A percentile compares a stretch with the other conserved stretches of the same genome.
phyloP scores from a whole-genome alignment of 23 red algal genomes.

The Gracilaria vermiculophylla region DNA sequence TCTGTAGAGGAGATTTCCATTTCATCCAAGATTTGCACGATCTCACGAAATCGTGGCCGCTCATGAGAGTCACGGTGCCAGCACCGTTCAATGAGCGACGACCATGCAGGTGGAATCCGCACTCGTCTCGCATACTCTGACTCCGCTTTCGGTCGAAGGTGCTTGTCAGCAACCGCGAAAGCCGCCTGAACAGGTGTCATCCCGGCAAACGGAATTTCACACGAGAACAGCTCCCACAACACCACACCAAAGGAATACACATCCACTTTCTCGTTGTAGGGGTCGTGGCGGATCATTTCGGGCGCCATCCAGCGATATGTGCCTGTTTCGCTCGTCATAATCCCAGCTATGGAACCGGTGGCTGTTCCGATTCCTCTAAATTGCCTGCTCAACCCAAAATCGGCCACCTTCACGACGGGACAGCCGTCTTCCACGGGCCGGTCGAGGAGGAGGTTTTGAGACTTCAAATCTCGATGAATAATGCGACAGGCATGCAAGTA shows the following conservation, averaged over 20 bases:
- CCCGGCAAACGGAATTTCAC: constrained; percentile 86
- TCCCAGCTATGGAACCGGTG: constrained; percentile 57
- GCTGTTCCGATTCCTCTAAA: constrained; percentile 68
- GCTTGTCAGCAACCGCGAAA: constrained; percentile 98
- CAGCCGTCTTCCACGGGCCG: constrained; percentile 77
- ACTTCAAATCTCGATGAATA: constrained; percentile 96
- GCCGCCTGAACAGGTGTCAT: constrained; percentile 95
- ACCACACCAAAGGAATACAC: constrained; percentile 89
- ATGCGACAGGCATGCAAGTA: constrained; percentile 85
- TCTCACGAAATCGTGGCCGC: constrained; percentile 66
- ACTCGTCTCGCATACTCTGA: constrained; percentile 51
- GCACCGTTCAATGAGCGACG: constrained; percentile 67
- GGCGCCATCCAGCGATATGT: constrained; percentile 98
- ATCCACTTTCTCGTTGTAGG: constrained; percentile 96
- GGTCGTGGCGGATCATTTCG: constrained; percentile 97
- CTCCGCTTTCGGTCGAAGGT: constrained; percentile 70
- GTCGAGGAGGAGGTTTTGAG: constrained; percentile 92
- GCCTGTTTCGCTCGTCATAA: constrained; percentile 96
- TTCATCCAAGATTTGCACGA: constrained; percentile 75
- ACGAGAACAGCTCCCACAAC: constrained; percentile 96
- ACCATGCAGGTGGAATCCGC: constrained; percentile 70
- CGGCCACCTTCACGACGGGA: constrained; percentile 80
- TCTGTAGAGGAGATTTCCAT: constrained; percentile 66
- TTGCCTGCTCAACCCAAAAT: constrained; percentile 86
- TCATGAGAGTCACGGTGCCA: constrained; percentile 69